A percentile compares a stretch with the other conserved stretches of the same genome.
Conservation (phyloP, 306 rosid species). For the Cotoneaster glaucophyllus region DNA sequence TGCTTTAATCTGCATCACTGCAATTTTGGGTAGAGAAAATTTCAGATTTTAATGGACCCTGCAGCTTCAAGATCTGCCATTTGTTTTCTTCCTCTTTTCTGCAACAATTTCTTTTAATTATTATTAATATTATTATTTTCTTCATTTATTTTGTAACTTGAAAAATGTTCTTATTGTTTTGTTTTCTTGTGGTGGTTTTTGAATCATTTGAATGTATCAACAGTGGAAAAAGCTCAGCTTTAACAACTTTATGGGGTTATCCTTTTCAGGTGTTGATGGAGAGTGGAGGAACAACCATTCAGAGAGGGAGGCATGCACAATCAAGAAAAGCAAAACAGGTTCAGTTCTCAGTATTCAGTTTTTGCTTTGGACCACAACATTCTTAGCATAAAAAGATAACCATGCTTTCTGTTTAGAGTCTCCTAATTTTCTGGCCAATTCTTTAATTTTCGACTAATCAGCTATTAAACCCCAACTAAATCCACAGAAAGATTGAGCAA, state of each 20-base stretch:
- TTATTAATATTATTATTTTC: neutral
- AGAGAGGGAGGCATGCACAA: slow-evolving; percentile 72
- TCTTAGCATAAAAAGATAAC: slow-evolving; percentile 24
- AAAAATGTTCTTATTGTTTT: slow-evolving; percentile 1
- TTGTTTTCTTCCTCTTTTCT: slow-evolving; percentile 42
- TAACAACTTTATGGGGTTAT: slow-evolving; percentile 44
- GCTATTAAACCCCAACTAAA: slow-evolving; percentile 17
- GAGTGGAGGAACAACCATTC: slow-evolving; percentile 77
- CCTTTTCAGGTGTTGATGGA: slow-evolving; percentile 87
- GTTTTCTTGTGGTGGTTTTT: slow-evolving; percentile 18
- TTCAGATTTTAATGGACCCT: slow-evolving; percentile 17
- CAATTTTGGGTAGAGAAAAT: slow-evolving; percentile 15
- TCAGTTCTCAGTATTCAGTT: slow-evolving; percentile 43
- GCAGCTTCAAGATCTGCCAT: slow-evolving; percentile 43
- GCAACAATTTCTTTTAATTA: neutral
- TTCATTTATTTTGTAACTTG: neutral
- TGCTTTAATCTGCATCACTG: slow-evolving; percentile 24
- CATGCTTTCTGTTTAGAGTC: slow-evolving; percentile 17
- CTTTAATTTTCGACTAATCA: slow-evolving; percentile 4
- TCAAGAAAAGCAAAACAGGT: slow-evolving; percentile 94
- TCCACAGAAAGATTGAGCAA: slow-evolving; percentile 63
- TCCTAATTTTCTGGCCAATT: slow-evolving; percentile 10
- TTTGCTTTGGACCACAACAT: slow-evolving; percentile 63
- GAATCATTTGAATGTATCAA: slow-evolving; percentile 30
- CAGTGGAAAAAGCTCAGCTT: slow-evolving; percentile 64